Evolutionary conservation across 768 basidiomycete species (phyloP), one percentile per base, ranked within the genome.

Genomic region (Tricholoma bakamatsutake): DNA sequence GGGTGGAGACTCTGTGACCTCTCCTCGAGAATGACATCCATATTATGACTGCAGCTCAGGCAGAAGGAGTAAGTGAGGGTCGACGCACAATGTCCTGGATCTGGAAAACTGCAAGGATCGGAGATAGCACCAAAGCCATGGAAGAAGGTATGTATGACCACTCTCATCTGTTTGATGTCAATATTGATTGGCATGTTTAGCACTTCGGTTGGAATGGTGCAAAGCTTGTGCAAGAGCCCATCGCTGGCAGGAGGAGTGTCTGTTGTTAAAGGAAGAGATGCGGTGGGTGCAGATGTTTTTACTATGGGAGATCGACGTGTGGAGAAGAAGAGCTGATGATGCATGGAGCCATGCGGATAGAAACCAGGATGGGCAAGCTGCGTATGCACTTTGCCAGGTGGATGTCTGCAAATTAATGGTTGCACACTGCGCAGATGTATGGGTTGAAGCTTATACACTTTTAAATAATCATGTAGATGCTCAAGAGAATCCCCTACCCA

Each of bases 231-330:
- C 52, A n/a, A 43, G 52, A 12, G 52, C 52, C 13, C 52, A 53
- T 53, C 27, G 43, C 30, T 53, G 52, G 52, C 52, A 53, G 21
- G 52, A 53, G 42, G 52, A 53, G 18, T 53, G 52, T 43, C 39
- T 53, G 12, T 53, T 53, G 27, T 42, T 53, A 7, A 24, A 53
- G 53, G 53, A 54, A 34, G 53, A 54, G 39, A 54, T 54, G 53
- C 42, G 31, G 28, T 10, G 31, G 43, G 53, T 54, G 17, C 40
- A 46, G 31, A 45, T 34, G 12, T 54, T 13, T 31, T 35, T 54
- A 10, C 12, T 18, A 30, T 54, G 53, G 53, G 43, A 54, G 43
- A 54, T 27, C 12, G 10, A 35, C 24, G 10, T 28, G 53, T 31
- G 40, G 53, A 40, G 21, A 24, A 24, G 21, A 24, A 24, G 21